phyloP scores from a whole-genome alignment of 2,329 filamentous ascomycete genomes.

The Sporothrix humicola region DNA sequence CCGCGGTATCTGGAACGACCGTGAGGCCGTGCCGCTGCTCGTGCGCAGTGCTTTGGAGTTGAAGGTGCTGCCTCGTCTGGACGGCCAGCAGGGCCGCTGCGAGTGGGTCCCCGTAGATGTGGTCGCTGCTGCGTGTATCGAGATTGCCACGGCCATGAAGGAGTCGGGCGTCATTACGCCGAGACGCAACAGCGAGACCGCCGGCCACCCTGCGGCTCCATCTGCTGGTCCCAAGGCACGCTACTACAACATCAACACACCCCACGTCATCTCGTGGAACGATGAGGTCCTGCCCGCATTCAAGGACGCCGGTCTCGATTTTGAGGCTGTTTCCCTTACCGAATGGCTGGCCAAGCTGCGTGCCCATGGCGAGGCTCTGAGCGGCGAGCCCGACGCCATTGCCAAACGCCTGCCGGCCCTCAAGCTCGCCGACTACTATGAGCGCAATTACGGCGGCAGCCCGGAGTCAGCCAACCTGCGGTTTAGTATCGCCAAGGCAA shows the following conservation, averaged over 20 bases:
- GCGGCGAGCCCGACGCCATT: slow-evolving; percentile 18
- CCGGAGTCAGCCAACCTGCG: slow-evolving; percentile 27
- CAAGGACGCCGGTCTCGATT: slow-evolving; percentile 50
- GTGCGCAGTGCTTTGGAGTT: slow-evolving; percentile 53
- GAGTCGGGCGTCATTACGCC: not conserved
- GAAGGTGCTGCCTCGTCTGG: slow-evolving; percentile 52
- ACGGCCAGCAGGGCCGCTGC: slow-evolving; percentile 46
- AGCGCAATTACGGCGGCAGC: slow-evolving; percentile 24
- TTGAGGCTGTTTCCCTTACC: slow-evolving; percentile 55
- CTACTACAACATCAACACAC: slow-evolving; percentile 57
- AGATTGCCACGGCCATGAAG: slow-evolving; percentile 42
- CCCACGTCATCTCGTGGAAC: slow-evolving; percentile 56
- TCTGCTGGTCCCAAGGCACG: slow-evolving; percentile 40
- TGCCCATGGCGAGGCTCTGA: slow-evolving; percentile 29
- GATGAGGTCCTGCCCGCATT: slow-evolving; percentile 57
- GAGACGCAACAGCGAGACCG: slow-evolving; percentile 21
- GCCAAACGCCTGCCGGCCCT: slow-evolving; percentile 34
- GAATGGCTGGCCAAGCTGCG: slow-evolving; percentile 40
- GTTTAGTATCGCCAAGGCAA: slow-evolving; percentile 31
- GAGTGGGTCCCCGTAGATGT: slow-evolving; percentile 55
- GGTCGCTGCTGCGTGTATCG: slow-evolving; percentile 50
- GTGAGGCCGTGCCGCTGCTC: slow-evolving; percentile 59
- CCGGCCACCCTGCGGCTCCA: too few species aligned
- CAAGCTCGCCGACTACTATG: slow-evolving; percentile 37
- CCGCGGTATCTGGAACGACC: slow-evolving; percentile 57